Base-by-base conservation (phyloP, 2,329 filamentous ascomycete species). In the Raffaelea arxii region DNA sequence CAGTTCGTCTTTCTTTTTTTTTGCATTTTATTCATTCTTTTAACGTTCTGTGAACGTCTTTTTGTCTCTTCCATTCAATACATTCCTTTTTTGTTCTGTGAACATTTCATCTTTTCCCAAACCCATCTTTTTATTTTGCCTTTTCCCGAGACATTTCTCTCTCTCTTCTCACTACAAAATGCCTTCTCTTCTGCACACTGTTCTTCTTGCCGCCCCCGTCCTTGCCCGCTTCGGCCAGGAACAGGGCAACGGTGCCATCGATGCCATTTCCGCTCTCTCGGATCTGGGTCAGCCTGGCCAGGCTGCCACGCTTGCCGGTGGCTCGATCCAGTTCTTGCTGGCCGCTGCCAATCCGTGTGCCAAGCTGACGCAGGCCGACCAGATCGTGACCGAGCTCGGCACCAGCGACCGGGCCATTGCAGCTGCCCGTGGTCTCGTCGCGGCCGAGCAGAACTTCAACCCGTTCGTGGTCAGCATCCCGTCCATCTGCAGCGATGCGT, bases 181-280 rank as follows among this genome's bases (percentile, higher is more conserved):
- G 49, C 47, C 48, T 47, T 48, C 32, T 16, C 16, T 6, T n/a
- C 7, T 64, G 66, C 53, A 46, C 59, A 43, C 47, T 67, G 47
- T 48, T 67, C 47, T 54, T 69, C 49, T 44, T 52, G 48, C 47
- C 14, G 44, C 47, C 3, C 40, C 43, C 18, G 50, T 35, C 14
- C 46, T 73, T 52, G 72, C 72, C 49, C 69, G 80, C 52, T 83
- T 84, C 60, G 73, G 72, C 37, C 78, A 82, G 64, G 80, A 84
- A 60, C 75, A 82, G 58, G 58, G 68, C 40, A 54, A 54, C 48
- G 53, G 53, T 3, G 73, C 77, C 43, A 77, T 80, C 40, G 53
- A 64, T 19, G 75, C 70, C 49, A 74, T 82, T 51, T 57, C 59
- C 38, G 68, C 68, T 16, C 70, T 82, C 22, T 58, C 66, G 45